phyloP scores from a whole-genome alignment of 2,329 filamentous ascomycete genomes.

The Colletotrichum agaves region DNA sequence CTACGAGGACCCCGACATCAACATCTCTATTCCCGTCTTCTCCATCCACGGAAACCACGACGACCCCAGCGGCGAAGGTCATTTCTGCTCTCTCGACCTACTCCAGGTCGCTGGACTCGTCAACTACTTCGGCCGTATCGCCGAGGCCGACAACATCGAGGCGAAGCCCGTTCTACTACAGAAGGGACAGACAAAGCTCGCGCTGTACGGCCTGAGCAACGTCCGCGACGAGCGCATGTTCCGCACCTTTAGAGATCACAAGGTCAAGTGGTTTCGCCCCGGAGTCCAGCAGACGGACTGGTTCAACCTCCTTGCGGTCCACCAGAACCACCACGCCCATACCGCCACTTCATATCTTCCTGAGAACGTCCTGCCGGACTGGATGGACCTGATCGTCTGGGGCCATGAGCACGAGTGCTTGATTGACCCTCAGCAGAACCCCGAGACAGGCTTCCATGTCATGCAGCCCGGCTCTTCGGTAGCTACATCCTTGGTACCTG shows the following conservation, averaged over 20 bases:
- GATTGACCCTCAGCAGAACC: constrained; percentile 85
- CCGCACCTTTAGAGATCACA: constrained; percentile 90
- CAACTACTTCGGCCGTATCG: constrained; percentile 95
- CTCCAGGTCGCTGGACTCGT: constrained; percentile 90
- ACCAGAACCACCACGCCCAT: constrained; percentile 95
- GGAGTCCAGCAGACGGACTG: constrained; percentile 84
- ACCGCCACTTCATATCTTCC: constrained; percentile 94
- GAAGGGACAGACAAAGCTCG: constrained; percentile 92
- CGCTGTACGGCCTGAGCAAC: constrained; percentile 94
- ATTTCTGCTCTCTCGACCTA: constrained; percentile 89
- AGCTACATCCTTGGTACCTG: constrained; percentile 89
- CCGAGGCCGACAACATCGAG: constrained; percentile 92
- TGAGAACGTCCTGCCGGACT: constrained; percentile 91
- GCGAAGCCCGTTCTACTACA: constrained; percentile 93
- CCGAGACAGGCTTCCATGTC: constrained; percentile 90
- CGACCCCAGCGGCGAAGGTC: constrained; percentile 95
- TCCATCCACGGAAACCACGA: constrained; percentile 99
- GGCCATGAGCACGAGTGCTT: constrained; percentile 97
- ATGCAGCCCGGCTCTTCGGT: constrained; percentile 98
- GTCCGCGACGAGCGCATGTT: constrained; percentile 95
- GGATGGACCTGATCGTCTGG: constrained; percentile 93
- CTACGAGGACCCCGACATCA: constrained; percentile 97
- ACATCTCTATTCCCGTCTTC: constrained; percentile 96
- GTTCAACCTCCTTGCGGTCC: constrained; percentile 95
- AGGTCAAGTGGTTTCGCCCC: constrained; percentile 93